These are phyloP conservation scores for Microthyrium microscopicum DNA, from an alignment of 2,329 filamentous ascomycete species.

Conservation along the genomic window DNA sequence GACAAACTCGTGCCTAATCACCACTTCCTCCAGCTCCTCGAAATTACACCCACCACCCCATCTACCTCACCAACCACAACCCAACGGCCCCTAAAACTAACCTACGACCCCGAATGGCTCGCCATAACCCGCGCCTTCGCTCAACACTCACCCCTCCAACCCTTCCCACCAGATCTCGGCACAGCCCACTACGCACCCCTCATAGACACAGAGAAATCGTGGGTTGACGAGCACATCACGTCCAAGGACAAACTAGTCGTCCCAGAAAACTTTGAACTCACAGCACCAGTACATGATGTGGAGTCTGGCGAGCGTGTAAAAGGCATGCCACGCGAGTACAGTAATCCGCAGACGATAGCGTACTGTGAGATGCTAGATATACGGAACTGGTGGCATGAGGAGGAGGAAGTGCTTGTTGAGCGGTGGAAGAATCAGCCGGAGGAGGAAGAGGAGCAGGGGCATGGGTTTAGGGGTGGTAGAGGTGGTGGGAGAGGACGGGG, in stretches of 20 bases:
- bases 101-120: constrained; percentile 91
- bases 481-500: constrained; percentile 6
- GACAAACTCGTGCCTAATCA: constrained; percentile 76
- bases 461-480: constrained; percentile 3
- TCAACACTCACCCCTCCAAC: constrained; percentile 35
- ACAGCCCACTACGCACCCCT: constrained; percentile 50
- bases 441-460: constrained; percentile 6
- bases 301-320: constrained; percentile 32
- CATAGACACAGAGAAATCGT: constrained; percentile 55
- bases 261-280: constrained; percentile 61
- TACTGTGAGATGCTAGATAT: constrained; percentile 71
- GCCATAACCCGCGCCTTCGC: constrained; percentile 79
- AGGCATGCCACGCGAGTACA: constrained; percentile 62
- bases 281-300: constrained; percentile 54
- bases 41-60: constrained; percentile 35
- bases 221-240: constrained; percentile 67
- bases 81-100: constrained; percentile 44
- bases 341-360: constrained; percentile 65
- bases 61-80: constrained; percentile 14
- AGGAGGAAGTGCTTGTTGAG: constrained; percentile 41
- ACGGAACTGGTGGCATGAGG: constrained; percentile 57
- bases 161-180: constrained; percentile 43
- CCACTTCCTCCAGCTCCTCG: constrained; percentile 66
- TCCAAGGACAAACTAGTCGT: constrained; percentile 44
- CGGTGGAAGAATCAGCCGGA: constrained; percentile 7